Percentiles rank a stretch among this genome's conserved stretches.
Evolutionary conservation across 768 basidiomycete species (phyloP).

Genomic region (Nidularia pulvinata): DNA sequence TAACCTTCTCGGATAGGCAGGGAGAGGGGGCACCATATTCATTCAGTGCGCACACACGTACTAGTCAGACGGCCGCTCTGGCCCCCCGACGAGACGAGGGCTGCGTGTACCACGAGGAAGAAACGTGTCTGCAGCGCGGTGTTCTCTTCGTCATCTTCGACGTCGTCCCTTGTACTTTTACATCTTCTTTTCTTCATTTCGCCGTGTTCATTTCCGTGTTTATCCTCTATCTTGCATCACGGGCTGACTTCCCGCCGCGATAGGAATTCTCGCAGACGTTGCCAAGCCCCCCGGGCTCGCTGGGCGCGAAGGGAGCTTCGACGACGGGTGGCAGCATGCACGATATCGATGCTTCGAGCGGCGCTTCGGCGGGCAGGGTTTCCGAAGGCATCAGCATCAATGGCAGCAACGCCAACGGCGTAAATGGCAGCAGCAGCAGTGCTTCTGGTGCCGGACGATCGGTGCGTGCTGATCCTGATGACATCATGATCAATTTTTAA

Average conservation of each 20-base stretch:
- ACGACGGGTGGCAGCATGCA: neutral
- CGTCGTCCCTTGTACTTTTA: constrained; percentile 6
- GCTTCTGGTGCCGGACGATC: neutral
- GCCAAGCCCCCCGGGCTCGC: constrained; percentile 4
- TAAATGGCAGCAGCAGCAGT: neutral
- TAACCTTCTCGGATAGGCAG: too few relatives aligned
- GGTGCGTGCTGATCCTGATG: neutral
- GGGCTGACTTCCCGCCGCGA: neutral
- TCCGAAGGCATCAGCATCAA: too few relatives aligned
- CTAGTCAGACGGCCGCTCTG: too few relatives aligned
- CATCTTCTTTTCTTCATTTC: constrained; percentile 3
- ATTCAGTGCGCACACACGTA: too few relatives aligned
- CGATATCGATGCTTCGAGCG: neutral
- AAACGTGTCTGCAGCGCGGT: too few relatives aligned
- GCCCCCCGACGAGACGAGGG: too few relatives aligned
- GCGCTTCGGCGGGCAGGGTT: too few relatives aligned
- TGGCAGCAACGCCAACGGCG: too few relatives aligned
- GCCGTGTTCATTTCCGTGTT: constrained; percentile 1
- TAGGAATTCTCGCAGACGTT: constrained; percentile 5
- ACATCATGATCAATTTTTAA: neutral
- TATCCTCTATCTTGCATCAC: neutral
- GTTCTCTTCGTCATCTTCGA: neutral
- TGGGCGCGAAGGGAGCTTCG: neutral
- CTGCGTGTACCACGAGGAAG: too few relatives aligned
- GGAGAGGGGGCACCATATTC: too few relatives aligned